Evolutionary conservation across 495 filamentous ascomycete genomes (phyloP).

Genomic region (Annulohypoxylon maeteangense): DNA sequence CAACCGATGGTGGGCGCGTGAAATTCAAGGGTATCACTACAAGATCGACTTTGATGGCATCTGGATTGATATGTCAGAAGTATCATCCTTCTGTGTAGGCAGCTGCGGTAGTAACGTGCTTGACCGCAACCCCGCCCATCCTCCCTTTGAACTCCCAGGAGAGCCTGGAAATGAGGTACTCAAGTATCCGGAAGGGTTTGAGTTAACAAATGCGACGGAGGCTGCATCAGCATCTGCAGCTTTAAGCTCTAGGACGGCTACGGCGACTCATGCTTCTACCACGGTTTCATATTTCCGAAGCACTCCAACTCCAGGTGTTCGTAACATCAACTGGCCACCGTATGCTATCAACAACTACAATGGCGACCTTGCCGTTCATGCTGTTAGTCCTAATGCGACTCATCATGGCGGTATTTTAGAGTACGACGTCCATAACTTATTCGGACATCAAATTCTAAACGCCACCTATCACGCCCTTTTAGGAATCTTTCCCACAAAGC

Average conservation of each 20-base stretch:
- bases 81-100: conserved; percentile 83
- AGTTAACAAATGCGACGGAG: conserved; percentile 75
- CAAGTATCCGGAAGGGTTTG: conserved; percentile 77
- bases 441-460: conserved; percentile 78
- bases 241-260: conserved; percentile 47
- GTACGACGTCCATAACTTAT: conserved; percentile 86
- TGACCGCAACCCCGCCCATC: conserved; percentile 75
- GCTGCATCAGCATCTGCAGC: conserved; percentile 66
- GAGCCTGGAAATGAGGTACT: conserved; percentile 69
- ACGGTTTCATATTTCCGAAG: conserved; percentile 66
- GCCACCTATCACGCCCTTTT: conserved; percentile 82
- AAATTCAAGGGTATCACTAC: conserved; percentile 68
- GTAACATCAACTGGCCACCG: conserved; percentile 82
- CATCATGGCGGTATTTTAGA: conserved; percentile 76
- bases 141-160: conserved; percentile 73
- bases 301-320: conserved; percentile 72
- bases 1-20: conserved; percentile 76
- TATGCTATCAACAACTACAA: conserved; percentile 86
- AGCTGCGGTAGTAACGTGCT: conserved; percentile 77
- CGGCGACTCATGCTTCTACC: conserved; percentile 50
- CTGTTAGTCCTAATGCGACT: conserved; percentile 81
- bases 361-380: conserved; percentile 78
- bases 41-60: conserved; percentile 81
- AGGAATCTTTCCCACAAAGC: conserved; percentile 68
- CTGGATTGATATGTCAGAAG: conserved; percentile 92